Percentiles rank a stretch among this genome's conserved stretches.
phyloP scores from a whole-genome alignment of 768 basidiomycete genomes.

The Xerocomellus intermedius region DNA sequence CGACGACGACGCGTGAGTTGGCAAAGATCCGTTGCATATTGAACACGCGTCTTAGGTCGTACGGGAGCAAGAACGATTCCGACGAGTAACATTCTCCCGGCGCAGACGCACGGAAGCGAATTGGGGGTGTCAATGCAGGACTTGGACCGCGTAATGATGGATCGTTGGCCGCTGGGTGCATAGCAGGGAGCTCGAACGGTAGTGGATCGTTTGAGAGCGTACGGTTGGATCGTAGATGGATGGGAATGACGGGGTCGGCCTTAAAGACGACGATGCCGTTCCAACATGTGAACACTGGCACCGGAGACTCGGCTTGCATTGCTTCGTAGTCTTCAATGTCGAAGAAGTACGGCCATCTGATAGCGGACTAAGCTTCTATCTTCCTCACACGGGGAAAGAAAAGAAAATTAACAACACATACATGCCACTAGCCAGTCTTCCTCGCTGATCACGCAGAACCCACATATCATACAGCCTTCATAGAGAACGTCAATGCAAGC shows the following conservation, averaged over 20 bases:
- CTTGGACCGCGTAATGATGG: slow-evolving; percentile 11
- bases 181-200: slow-evolving; percentile 7
- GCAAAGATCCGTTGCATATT: slow-evolving; percentile 36
- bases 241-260: slow-evolving; percentile 42
- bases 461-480: slow-evolving; percentile 23
- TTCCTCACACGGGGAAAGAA: not conserved
- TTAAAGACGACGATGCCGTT: slow-evolving; percentile 43
- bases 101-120: slow-evolving; percentile 16
- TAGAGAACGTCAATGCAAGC: not conserved
- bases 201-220: slow-evolving; percentile 37
- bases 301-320: slow-evolving; percentile 38
- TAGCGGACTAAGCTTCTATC: not conserved
- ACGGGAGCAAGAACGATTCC: slow-evolving; percentile 42
- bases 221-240: slow-evolving; percentile 36
- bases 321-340: slow-evolving; percentile 36
- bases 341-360: slow-evolving; percentile 42
- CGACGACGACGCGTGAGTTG: slow-evolving; percentile 40
- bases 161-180: slow-evolving; percentile 15
- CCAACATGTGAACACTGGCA: slow-evolving; percentile 46
- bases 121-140: slow-evolving; percentile 20
- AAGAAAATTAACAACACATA: not conserved
- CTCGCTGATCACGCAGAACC: slow-evolving; percentile 23
- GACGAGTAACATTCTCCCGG: slow-evolving; percentile 26
- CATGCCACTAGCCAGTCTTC: slow-evolving; percentile 17
- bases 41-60: slow-evolving; percentile 42